These are phyloP conservation scores for Saccharum hybrid DNA, from an alignment of 202 grass and related monocot genomes.

Conservation along the genomic window DNA sequence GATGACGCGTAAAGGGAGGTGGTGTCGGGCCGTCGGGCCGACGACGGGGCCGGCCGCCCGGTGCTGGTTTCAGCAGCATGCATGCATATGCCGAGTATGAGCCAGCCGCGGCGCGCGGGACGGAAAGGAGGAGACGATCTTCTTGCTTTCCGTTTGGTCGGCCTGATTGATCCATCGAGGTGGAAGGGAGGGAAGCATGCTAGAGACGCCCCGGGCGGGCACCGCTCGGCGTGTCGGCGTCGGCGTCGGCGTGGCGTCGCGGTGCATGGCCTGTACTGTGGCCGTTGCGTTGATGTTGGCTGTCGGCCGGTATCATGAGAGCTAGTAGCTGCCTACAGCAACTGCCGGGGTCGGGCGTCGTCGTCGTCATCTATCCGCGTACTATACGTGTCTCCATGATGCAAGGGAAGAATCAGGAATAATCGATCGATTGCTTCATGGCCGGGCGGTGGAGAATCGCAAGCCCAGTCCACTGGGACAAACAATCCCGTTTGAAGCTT, in stretches of 20 bases:
- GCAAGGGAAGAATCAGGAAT: constrained; percentile 25
- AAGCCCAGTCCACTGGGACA: background rate
- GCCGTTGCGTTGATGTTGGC: background rate
- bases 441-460: background rate
- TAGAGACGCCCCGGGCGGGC: background rate
- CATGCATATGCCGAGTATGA: background rate
- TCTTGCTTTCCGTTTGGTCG: background rate
- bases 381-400: constrained; percentile 31
- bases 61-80: background rate
- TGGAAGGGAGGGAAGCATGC: background rate
- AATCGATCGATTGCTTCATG: background rate
- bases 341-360: background rate
- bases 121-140: no score
- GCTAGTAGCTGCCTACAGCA: constrained; percentile 1
- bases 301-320: constrained; percentile 6
- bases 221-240: no score
- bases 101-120: no score
- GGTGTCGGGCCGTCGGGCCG: background rate
- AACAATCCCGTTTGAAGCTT: no score
- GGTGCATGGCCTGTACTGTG: background rate
- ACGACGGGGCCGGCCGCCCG: no score
- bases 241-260: no score
- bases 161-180: background rate
- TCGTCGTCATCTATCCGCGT: constrained; percentile 4
- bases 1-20: constrained; percentile 4